Conservation (phyloP, 352 stramenopile genomes). For the Phytophthora rubi region DNA sequence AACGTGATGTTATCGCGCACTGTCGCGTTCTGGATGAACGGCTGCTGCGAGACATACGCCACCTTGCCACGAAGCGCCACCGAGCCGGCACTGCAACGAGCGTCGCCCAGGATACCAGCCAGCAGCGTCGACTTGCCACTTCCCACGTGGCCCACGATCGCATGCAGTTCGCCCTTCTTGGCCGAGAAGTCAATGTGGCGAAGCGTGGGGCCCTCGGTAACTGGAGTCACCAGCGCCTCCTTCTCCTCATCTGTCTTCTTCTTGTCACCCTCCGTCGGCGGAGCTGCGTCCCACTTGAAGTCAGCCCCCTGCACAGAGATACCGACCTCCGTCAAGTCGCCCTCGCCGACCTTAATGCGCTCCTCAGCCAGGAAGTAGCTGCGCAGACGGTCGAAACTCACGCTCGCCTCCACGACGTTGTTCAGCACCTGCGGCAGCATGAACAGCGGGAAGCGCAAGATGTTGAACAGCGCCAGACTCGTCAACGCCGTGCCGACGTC, state of each 20-base stretch:
- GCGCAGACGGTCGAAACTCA: conserved; percentile 57
- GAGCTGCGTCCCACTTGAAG: conserved; percentile 74
- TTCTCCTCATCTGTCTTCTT: conserved; percentile 44
- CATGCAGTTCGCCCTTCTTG: conserved; percentile 64
- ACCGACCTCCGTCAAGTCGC: conserved; percentile 77
- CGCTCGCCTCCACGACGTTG: conserved; percentile 37
- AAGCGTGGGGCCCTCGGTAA: conserved; percentile 42
- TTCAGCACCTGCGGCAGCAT: conserved; percentile 60
- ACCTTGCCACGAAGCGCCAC: conserved; percentile 87
- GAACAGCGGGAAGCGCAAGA: conserved; percentile 71
- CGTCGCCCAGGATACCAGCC: conserved; percentile 51
- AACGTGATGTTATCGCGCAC: conserved; percentile 98
- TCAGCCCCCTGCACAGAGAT: conserved; percentile 59
- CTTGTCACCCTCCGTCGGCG: conserved; percentile 24
- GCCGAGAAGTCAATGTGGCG: conserved; percentile 74
- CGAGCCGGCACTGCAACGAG: conserved; percentile 39
- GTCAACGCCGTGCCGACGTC: conserved; percentile 60
- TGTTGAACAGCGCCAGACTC: conserved; percentile 69
- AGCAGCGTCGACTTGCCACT: conserved; percentile 71
- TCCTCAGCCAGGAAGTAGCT: conserved; percentile 79
- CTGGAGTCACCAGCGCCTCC: conserved; percentile 16
- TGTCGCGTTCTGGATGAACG: conserved; percentile 97
- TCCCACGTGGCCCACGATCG: conserved; percentile 56
- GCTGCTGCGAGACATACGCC: conserved; percentile 93
- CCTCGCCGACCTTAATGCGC: conserved; percentile 70